A percentile compares a stretch with the other conserved stretches of the same genome.
These are phyloP conservation scores for Plasmodium ovale DNA, from an alignment of 169 alveolate genomes.

Conservation along the genomic window DNA sequence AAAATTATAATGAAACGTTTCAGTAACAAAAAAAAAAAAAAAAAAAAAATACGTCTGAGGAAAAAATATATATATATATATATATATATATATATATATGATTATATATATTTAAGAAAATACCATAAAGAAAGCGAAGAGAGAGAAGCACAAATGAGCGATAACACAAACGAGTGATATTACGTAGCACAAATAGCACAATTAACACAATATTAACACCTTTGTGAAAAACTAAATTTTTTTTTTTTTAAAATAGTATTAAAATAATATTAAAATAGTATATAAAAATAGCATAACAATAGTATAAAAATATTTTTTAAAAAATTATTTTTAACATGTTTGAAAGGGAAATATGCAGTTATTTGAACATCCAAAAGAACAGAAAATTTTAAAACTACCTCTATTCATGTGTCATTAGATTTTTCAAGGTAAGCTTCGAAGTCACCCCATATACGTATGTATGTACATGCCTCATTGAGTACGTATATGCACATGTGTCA, in stretches of 20 bases:
- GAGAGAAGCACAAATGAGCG: too few species aligned
- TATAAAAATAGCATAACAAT: not conserved
- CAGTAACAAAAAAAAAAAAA: too few species aligned
- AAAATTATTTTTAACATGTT: not conserved
- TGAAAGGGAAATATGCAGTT: not conserved
- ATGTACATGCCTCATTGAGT: not conserved
- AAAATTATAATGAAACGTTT: too few species aligned
- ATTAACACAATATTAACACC: not conserved
- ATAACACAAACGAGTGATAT: not conserved
- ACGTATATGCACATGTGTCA: not conserved
- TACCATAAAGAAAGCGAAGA: too few species aligned
- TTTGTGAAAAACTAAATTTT: not conserved
- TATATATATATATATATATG: too few species aligned
- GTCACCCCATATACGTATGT: not conserved
- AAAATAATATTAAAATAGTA: not conserved
- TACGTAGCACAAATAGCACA: not conserved
- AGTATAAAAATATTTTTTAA: not conserved
- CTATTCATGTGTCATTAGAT: not conserved
- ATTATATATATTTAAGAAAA: too few species aligned
- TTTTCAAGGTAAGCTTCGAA: not conserved
- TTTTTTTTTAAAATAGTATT: not conserved
- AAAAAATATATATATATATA: too few species aligned
- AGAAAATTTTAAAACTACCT: conserved; percentile 5
- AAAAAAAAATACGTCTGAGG: too few species aligned
- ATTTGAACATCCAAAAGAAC: not conserved